phyloP scores from a whole-genome alignment of 78 protist species.

The Pelomyxa schiedti region DNA sequence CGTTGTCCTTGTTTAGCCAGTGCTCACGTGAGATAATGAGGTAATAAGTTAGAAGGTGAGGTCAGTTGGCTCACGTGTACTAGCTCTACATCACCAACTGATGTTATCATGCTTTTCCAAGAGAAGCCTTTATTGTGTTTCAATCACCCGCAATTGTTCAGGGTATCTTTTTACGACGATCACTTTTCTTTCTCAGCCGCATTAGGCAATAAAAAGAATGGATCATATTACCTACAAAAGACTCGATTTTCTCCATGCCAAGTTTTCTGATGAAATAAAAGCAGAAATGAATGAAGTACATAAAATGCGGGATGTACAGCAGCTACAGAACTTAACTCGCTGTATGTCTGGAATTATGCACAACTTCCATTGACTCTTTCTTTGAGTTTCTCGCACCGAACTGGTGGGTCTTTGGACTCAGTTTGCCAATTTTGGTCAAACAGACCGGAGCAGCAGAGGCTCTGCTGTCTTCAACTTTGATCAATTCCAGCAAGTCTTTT shows the following conservation, averaged over 20 bases:
- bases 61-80: not conserved
- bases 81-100: not conserved
- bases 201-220: not conserved
- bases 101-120: not conserved
- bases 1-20: not conserved
- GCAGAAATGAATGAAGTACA: not conserved
- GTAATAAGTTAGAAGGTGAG: no score
- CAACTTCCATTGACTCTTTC: not conserved
- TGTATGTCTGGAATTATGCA: not conserved
- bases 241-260: not conserved
- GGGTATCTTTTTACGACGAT: not conserved
- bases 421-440: not conserved
- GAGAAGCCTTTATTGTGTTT: not conserved
- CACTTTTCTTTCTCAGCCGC: not conserved
- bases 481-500: not conserved
- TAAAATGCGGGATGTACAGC: not conserved
- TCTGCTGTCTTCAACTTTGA: not conserved
- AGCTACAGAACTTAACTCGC: not conserved
- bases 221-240: not conserved
- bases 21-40: no score
- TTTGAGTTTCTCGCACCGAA: not conserved
- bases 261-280: not conserved
- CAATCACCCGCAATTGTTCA: not conserved
- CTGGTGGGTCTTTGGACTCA: not conserved
- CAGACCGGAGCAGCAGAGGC: not conserved